phyloP scores from a whole-genome alignment of 768 basidiomycete species.

The Harrya chromipes region DNA sequence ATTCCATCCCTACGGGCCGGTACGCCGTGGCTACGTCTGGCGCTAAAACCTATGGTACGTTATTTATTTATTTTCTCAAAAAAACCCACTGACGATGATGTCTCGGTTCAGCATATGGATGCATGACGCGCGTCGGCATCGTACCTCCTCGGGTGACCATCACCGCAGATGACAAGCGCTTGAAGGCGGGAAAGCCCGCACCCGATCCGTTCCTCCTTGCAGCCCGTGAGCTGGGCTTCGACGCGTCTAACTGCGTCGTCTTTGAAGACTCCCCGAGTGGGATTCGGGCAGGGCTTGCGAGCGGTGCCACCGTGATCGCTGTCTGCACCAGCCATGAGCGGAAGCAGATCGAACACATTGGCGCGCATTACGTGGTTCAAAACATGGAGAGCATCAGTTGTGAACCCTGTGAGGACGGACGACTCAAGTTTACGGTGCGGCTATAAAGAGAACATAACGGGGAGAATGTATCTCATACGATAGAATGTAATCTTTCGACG shows the following conservation, averaged over 20 bases:
- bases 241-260: conserved; percentile 63
- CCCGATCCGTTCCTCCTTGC: conserved; percentile 65
- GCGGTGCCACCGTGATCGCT: conserved; percentile 71
- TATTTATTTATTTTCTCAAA: neutral
- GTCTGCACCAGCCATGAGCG: conserved; percentile 71
- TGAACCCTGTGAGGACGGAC: conserved; percentile 37
- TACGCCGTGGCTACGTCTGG: conserved; percentile 76
- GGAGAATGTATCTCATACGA: neutral
- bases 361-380: conserved; percentile 55
- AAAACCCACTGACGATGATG: neutral
- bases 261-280: conserved; percentile 73
- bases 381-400: conserved; percentile 51
- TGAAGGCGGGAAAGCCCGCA: conserved; percentile 62
- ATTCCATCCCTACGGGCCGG: conserved; percentile 59
- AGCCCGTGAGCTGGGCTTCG: conserved; percentile 54
- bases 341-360: conserved; percentile 49
- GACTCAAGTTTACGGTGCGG: conserved; percentile 44
- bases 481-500: too few relatives aligned
- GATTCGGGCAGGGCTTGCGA: conserved; percentile 67
- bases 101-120: conserved; percentile 50
- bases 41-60: conserved; percentile 64
- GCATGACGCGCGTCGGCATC: conserved; percentile 69
- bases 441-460: conserved; percentile 5
- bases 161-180: conserved; percentile 72
- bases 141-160: conserved; percentile 64